Evolutionary conservation across 352 stramenopile species (phyloP).

Genomic region (Saprolegnia diclina): DNA sequence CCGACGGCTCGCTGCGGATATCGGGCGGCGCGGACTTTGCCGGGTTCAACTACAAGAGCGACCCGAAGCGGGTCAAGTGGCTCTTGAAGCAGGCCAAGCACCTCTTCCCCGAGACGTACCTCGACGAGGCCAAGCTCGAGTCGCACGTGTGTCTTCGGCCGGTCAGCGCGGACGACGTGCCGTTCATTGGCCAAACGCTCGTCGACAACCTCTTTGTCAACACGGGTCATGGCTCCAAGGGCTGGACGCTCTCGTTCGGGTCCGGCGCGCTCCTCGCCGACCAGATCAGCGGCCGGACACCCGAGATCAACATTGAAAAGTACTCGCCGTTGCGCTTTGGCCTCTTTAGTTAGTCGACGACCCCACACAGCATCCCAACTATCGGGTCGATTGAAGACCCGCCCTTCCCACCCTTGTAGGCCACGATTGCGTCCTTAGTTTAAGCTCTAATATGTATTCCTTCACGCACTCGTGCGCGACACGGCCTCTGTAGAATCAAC

Average conservation of each 20-base stretch:
- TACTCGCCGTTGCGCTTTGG: constrained; percentile 74
- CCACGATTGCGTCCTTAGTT: no score
- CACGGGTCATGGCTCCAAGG: constrained; percentile 77
- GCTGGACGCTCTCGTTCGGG: constrained; percentile 80
- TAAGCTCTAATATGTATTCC: no score
- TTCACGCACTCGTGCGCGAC: no score
- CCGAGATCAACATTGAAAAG: constrained; percentile 77
- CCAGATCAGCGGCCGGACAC: constrained; percentile 66
- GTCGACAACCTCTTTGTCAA: constrained; percentile 83
- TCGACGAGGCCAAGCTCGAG: constrained; percentile 71
- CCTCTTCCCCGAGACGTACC: constrained; percentile 75
- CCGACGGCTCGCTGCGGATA: constrained; percentile 59
- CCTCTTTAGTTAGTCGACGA: constrained; percentile 44
- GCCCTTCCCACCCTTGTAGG: no score
- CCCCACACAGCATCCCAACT: neutral
- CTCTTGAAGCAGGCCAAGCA: constrained; percentile 63
- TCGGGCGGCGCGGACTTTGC: constrained; percentile 77
- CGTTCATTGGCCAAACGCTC: constrained; percentile 70
- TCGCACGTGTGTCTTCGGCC: constrained; percentile 77
- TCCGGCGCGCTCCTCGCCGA: constrained; percentile 68
- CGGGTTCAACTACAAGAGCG: constrained; percentile 51
- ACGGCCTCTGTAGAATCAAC: no score
- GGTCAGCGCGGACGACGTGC: constrained; percentile 78
- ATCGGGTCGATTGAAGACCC: no score
- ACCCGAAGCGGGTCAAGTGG: constrained; percentile 72